phyloP scores from a whole-genome alignment of 2,329 filamentous ascomycete genomes.

The Moelleriella libera region DNA sequence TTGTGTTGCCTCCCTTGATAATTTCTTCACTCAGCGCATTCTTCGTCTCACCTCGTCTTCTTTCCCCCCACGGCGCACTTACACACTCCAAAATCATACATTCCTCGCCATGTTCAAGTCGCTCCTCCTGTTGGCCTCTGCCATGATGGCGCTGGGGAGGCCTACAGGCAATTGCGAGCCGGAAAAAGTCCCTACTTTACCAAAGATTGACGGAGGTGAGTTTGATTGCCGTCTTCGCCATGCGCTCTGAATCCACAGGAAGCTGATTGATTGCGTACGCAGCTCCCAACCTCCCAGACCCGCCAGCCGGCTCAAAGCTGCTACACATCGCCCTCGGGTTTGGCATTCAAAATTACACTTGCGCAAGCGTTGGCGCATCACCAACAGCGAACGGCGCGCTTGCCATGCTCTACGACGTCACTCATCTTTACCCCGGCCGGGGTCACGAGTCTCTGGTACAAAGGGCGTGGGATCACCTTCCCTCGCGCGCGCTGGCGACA shows the following conservation, averaged over 20 bases:
- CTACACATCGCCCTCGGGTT: slow-evolving; percentile 46
- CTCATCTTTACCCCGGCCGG: slow-evolving; percentile 32
- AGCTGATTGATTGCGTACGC: no score
- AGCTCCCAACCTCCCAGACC: slow-evolving; percentile 30
- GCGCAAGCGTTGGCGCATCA: slow-evolving; percentile 20
- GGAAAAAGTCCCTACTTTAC: no score
- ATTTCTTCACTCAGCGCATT: no score
- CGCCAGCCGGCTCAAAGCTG: slow-evolving; percentile 23
- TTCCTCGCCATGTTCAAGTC: not conserved
- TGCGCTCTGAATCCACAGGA: no score
- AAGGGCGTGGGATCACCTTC: slow-evolving; percentile 24
- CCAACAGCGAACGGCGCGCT: slow-evolving; percentile 36
- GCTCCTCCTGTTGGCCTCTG: slow-evolving; percentile 6
- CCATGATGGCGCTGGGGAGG: slow-evolving; percentile 16
- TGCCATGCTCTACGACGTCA: slow-evolving; percentile 46
- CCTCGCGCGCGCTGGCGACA: slow-evolving; percentile 23
- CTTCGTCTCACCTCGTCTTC: no score
- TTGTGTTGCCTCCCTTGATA: no score
- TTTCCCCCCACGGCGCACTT: no score
- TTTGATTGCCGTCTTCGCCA: no score
- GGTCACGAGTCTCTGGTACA: slow-evolving; percentile 20
- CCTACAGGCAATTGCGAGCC: slow-evolving; percentile 5
- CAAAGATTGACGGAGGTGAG: slow-evolving; percentile 1
- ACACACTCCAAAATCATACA: no score
- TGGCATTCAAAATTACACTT: slow-evolving; percentile 58